Percentiles rank a stretch among this genome's conserved stretches.
Conservation (phyloP, 768 basidiomycete species). For the Kwoniella sp. region DNA sequence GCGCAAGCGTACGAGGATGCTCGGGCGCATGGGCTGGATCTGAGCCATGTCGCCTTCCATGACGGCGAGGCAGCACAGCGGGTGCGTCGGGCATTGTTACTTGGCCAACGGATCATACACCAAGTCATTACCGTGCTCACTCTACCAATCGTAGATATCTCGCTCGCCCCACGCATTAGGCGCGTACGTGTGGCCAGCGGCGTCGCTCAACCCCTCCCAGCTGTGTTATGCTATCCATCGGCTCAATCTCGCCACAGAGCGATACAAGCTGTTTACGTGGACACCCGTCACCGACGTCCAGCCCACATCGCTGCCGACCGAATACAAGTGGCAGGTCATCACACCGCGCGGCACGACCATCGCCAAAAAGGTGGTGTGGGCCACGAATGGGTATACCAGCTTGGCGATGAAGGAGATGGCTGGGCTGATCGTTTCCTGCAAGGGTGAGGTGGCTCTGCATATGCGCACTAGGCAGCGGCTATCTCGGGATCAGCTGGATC, state of each 20-base stretch:
- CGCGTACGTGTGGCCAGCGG: conserved; percentile 5
- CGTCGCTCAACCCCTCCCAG: conserved; percentile 5
- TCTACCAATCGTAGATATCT: too few species aligned
- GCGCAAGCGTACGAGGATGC: conserved; percentile 1
- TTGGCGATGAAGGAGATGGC: conserved; percentile 65
- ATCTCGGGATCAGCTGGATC: background rate
- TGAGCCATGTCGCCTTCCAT: background rate
- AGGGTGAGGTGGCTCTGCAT: too few species aligned
- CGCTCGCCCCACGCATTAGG: background rate
- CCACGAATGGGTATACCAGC: conserved; percentile 77
- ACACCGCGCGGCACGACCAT: conserved; percentile 64
- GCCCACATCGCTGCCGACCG: background rate
- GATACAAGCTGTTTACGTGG: conserved; percentile 3
- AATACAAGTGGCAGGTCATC: conserved; percentile 54
- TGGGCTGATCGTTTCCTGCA: too few species aligned
- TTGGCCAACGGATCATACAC: too few species aligned
- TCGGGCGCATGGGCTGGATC: background rate
- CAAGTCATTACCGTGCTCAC: too few species aligned
- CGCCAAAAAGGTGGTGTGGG: conserved; percentile 69
- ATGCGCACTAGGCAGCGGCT: too few species aligned
- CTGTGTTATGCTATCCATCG: conserved; percentile 4
- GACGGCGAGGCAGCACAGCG: background rate
- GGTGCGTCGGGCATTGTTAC: too few species aligned
- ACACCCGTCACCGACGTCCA: conserved; percentile 1
- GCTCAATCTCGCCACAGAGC: background rate